Percentiles rank a stretch among this genome's conserved stretches.
phyloP scores from a whole-genome alignment of 306 rosid species.

The Vigna radiata region DNA sequence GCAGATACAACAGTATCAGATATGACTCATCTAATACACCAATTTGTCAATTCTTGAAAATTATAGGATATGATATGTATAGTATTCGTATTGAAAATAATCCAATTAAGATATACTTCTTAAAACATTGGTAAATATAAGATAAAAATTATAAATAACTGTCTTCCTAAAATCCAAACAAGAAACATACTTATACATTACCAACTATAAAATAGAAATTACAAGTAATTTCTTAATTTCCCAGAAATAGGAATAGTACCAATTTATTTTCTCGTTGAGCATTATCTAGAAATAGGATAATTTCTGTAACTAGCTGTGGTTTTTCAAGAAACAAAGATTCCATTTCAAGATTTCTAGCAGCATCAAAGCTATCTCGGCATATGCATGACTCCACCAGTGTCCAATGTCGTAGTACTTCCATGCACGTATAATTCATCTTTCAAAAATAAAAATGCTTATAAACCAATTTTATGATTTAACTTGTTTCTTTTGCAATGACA shows the following conservation, averaged over 20 bases:
- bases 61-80: background rate
- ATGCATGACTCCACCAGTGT: background rate
- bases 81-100: background rate
- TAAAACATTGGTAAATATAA: background rate
- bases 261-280: background rate
- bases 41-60: background rate
- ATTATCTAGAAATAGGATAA: background rate
- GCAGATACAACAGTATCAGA: background rate
- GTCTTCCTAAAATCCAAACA: background rate
- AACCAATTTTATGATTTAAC: background rate
- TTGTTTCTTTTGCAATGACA: background rate
- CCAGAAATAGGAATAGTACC: background rate
- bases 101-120: background rate
- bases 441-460: background rate
- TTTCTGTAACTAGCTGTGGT: background rate
- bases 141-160: background rate
- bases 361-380: conserved; percentile 10
- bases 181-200: too few species aligned
- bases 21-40: background rate
- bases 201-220: background rate
- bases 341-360: conserved; percentile 8
- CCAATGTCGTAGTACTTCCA: background rate
- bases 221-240: background rate
- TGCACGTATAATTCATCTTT: background rate
- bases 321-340: background rate